Conservation (phyloP, 805 yeast genomes). For the Myxozyma sirexii region DNA sequence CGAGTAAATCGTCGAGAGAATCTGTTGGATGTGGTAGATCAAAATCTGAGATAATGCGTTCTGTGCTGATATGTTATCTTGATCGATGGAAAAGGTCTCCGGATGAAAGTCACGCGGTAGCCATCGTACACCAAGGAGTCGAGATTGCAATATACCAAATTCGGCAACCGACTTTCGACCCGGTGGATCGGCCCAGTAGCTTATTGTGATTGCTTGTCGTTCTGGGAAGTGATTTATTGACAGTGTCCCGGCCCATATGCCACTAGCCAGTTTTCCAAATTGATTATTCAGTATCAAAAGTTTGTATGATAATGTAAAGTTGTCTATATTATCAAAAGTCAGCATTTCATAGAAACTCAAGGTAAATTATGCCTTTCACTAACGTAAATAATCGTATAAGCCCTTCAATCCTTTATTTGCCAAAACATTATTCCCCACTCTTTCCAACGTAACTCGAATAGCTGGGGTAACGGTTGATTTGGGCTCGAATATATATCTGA, state of each 20-base stretch:
- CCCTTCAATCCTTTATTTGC: slow-evolving; percentile 52
- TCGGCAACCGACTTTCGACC: slow-evolving; percentile 57
- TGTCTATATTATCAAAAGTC: slow-evolving; percentile 1
- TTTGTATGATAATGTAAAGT: slow-evolving; percentile 34
- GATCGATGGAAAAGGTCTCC: slow-evolving; percentile 25
- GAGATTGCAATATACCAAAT: slow-evolving; percentile 51
- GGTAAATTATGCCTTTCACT: not conserved
- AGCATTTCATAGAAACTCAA: not conserved
- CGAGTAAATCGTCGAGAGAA: slow-evolving; percentile 22
- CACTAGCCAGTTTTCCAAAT: slow-evolving; percentile 53
- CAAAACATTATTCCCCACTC: slow-evolving; percentile 57
- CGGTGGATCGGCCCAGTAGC: slow-evolving; percentile 59
- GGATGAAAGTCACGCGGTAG: slow-evolving; percentile 12
- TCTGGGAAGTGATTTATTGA: slow-evolving; percentile 61
- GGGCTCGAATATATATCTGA: slow-evolving; percentile 61
- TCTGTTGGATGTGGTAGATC: slow-evolving; percentile 24
- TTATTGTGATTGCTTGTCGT: slow-evolving; percentile 55
- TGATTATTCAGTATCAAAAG: slow-evolving; percentile 59
- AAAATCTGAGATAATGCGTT: slow-evolving; percentile 25
- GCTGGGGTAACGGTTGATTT: slow-evolving; percentile 33
- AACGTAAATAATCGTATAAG: slow-evolving; percentile 51
- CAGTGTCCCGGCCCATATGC: slow-evolving; percentile 62
- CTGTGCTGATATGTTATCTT: slow-evolving; percentile 28
- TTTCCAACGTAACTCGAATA: slow-evolving; percentile 53
- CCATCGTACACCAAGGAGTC: slow-evolving; percentile 32